Conservation (phyloP, 495 filamentous ascomycete species). For the Lineolata rhizophorae region DNA sequence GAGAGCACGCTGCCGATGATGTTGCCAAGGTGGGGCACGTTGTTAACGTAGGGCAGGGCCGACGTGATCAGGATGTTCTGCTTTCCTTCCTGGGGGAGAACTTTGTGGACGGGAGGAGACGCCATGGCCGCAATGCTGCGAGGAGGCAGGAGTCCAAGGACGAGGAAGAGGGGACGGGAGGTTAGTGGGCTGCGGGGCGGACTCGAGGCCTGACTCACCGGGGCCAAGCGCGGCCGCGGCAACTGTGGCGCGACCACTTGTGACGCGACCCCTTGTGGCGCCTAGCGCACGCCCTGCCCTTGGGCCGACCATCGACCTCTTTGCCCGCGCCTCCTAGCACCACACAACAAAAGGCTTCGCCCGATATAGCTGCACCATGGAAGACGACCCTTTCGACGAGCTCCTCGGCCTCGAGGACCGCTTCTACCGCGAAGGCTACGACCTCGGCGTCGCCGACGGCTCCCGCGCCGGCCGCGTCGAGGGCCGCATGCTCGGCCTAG, state of each 20-base stretch:
- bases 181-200: too few relatives aligned
- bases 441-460: slow-evolving; percentile 54
- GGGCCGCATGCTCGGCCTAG: slow-evolving; percentile 72
- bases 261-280: too few relatives aligned
- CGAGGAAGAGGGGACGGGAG: too few relatives aligned
- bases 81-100: slow-evolving; percentile 24
- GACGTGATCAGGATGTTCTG: slow-evolving; percentile 29
- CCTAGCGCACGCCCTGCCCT: too few relatives aligned
- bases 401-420: slow-evolving; percentile 59
- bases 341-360: too few relatives aligned
- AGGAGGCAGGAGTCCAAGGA: not conserved
- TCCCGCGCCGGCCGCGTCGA: slow-evolving; percentile 61
- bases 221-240: too few relatives aligned
- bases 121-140: slow-evolving; percentile 4
- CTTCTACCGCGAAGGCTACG: slow-evolving; percentile 72
- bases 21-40: slow-evolving; percentile 88
- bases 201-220: too few relatives aligned
- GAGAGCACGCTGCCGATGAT: slow-evolving; percentile 75
- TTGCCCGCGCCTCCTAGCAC: too few relatives aligned
- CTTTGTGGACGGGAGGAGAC: slow-evolving; percentile 11
- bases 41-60: slow-evolving; percentile 62
- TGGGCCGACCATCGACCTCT: too few relatives aligned
- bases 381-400: slow-evolving; percentile 41
- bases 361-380: too few relatives aligned
- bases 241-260: too few relatives aligned